Evolutionary conservation across 2,329 filamentous ascomycete species (phyloP), one percentile per base, ranked within the genome.

Genomic region (Laburnicola sp.): DNA sequence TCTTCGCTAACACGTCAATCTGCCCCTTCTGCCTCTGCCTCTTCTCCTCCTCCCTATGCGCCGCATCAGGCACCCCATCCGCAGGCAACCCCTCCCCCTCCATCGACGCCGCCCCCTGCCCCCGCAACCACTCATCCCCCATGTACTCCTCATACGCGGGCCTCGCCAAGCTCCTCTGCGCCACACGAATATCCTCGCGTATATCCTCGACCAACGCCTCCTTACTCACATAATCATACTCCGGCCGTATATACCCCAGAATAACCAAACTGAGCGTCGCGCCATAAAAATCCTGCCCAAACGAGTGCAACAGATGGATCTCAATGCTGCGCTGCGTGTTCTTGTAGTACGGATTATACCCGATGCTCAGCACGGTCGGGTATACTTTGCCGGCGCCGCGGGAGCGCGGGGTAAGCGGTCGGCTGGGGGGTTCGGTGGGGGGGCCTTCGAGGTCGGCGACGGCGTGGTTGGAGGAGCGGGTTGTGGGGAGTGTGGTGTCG

Each of bases 321-420:
- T 96, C 91, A 68, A 94, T 91, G 56, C 84, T 90, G 56, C 90
- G 86, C 40, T 89, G 85, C 3, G 82, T 86, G 80, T 99, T 97
- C 72, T 92, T 91, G 82, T 96, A 99, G 76, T 92, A 97, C 0
- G 94, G 94, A 75, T 97, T 99, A 82, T 92, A 97, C 38, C 94
- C 94, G 34, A 72, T 69, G 16, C 52, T 59, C 1, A 72, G 61
- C 1, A 72, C 69, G 7, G 69, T 71, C 1, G 67, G 67, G 57
- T 70, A 72, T 1, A 60, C 48, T 25, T 47, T 54, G 8, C 6
- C 26, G 2, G 25, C 37, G 26, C 28, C 16, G 6, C 36, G 31
- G 11, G 48, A 49, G 1, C 41, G 22, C 11, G 65, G 54, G 0
- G 54, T 58, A 4, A 51, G 42, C 1, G 62, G 44, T 2, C 52